phyloP scores from a whole-genome alignment of 805 yeast genomes.

The Candida vartiovaarae region DNA sequence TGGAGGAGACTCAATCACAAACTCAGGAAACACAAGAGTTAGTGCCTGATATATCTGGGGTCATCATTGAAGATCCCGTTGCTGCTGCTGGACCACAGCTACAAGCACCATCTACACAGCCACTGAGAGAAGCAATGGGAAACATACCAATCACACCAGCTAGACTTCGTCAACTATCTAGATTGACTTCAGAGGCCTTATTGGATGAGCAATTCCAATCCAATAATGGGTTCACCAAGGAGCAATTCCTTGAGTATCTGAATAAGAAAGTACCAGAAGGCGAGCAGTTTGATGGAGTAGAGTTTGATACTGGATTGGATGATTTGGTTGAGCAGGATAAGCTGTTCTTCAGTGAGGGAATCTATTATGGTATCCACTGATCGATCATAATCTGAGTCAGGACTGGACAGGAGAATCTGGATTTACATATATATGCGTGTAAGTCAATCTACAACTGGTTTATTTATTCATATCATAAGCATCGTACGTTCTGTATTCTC shows the following conservation, averaged over 20 bases:
- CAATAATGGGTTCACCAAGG: conserved; percentile 27
- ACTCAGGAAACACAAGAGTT: conserved; percentile 6
- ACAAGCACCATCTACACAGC: conserved; percentile 1
- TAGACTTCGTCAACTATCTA: conserved; percentile 9
- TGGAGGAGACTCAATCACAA: conserved; percentile 6
- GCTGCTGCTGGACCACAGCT: not conserved
- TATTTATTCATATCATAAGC: no score
- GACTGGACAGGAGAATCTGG: not conserved
- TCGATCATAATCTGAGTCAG: not conserved
- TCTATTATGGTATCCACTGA: conserved; percentile 5
- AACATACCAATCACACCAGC: conserved; percentile 10
- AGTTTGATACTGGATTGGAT: conserved; percentile 30
- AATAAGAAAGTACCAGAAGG: conserved; percentile 30
- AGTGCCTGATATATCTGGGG: not conserved
- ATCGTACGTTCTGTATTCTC: no score
- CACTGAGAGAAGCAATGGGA: not conserved
- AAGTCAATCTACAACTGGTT: no score
- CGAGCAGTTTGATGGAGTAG: conserved; percentile 29
- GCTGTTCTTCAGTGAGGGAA: conserved; percentile 27
- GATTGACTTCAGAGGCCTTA: conserved; percentile 6
- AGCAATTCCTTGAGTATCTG: conserved; percentile 26
- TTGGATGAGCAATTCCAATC: conserved; percentile 15
- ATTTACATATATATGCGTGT: no score
- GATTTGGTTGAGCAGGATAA: conserved; percentile 24
- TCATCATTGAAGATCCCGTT: not conserved